phyloP scores from a whole-genome alignment of 2,329 filamentous ascomycete species.

The Gyromitra esculenta region DNA sequence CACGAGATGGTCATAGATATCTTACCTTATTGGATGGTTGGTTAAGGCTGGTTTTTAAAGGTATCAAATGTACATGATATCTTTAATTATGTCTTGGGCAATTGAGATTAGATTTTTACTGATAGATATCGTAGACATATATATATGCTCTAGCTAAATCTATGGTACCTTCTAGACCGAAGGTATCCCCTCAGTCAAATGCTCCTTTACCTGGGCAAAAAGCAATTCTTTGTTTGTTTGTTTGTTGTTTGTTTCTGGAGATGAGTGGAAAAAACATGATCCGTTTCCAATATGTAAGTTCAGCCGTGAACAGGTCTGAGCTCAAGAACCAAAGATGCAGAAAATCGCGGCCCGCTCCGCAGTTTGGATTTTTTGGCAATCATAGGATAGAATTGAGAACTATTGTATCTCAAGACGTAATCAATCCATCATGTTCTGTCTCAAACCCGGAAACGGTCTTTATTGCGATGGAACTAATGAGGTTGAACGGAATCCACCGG shows the following conservation, averaged over 20 bases:
- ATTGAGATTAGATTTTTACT: too few relatives aligned
- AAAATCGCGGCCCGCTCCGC: background rate
- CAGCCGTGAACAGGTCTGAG: background rate
- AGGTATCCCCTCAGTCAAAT: background rate
- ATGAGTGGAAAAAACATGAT: constrained; percentile 1
- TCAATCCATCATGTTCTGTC: background rate
- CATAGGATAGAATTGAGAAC: background rate
- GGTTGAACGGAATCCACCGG: background rate
- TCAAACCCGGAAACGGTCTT: background rate
- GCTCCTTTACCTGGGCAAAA: background rate
- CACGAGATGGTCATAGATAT: too few relatives aligned
- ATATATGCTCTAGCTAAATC: background rate
- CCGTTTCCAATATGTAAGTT: background rate
- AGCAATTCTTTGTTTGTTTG: background rate
- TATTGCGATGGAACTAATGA: background rate
- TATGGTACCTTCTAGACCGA: background rate
- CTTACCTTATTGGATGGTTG: too few relatives aligned
- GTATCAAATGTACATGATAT: too few relatives aligned
- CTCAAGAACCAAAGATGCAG: background rate
- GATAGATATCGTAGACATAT: background rate
- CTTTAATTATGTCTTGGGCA: too few relatives aligned
- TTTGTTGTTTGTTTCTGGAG: background rate
- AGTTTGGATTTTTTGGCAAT: background rate
- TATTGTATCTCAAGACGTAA: background rate
- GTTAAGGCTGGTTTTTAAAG: too few relatives aligned